Percentiles rank a stretch among this genome's conserved stretches.
These are phyloP conservation scores for Opeltia flavorubescens DNA, from an alignment of 495 filamentous ascomycete genomes.

Conservation along the genomic window DNA sequence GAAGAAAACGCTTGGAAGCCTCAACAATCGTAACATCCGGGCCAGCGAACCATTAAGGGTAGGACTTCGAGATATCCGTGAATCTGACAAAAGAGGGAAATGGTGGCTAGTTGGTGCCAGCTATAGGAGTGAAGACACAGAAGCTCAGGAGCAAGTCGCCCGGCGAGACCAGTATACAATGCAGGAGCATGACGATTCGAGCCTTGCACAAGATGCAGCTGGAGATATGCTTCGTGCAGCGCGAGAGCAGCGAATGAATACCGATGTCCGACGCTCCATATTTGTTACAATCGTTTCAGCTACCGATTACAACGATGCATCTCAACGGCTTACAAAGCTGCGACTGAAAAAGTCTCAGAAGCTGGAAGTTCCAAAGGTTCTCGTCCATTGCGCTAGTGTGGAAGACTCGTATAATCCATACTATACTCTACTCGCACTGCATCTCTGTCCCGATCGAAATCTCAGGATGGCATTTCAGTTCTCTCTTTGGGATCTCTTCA, in stretches of 20 bases:
- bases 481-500: conserved; percentile 76
- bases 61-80: conserved; percentile 62
- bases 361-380: conserved; percentile 71
- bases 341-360: conserved; percentile 75
- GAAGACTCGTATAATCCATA: conserved; percentile 85
- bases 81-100: conserved; percentile 77
- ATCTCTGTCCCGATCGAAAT: conserved; percentile 52
- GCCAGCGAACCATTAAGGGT: conserved; percentile 72
- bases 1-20: conserved; percentile 63
- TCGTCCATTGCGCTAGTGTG: conserved; percentile 73
- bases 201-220: conserved; percentile 37
- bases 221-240: conserved; percentile 63
- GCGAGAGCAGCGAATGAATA: conserved; percentile 82
- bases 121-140: conserved; percentile 37
- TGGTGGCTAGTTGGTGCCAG: conserved; percentile 97
- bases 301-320: conserved; percentile 70
- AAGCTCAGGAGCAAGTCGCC: background rate
- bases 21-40: conserved; percentile 54
- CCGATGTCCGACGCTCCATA: conserved; percentile 79
- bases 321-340: conserved; percentile 62
- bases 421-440: conserved; percentile 71
- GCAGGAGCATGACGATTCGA: conserved; percentile 5
- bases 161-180: background rate
- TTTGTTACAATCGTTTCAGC: conserved; percentile 87
- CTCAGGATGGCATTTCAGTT: conserved; percentile 75